These are phyloP conservation scores for Teratosphaeria nubilosa DNA, from an alignment of 2,329 filamentous ascomycete species.

Conservation along the genomic window DNA sequence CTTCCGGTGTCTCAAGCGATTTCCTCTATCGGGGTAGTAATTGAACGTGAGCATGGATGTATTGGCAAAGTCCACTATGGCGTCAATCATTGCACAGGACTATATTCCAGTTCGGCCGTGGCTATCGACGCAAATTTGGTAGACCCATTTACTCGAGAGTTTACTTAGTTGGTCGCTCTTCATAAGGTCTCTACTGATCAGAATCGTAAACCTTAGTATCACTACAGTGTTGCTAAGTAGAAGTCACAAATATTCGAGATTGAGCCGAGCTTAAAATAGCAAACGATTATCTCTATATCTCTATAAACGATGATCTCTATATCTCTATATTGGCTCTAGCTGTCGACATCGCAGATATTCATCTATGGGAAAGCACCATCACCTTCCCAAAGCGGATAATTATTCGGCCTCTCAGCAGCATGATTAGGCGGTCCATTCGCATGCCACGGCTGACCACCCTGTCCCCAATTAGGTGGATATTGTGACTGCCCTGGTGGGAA, in stretches of 20 bases:
- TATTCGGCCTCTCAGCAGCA: not conserved
- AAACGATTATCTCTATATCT: too few species aligned
- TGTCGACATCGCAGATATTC: not conserved
- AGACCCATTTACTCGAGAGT: too few species aligned
- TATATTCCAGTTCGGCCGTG: too few species aligned
- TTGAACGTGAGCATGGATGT: too few species aligned
- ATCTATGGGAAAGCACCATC: not conserved
- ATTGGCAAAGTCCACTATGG: too few species aligned
- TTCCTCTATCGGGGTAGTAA: too few species aligned
- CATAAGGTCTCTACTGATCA: too few species aligned
- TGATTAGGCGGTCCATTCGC: not conserved
- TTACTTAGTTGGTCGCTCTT: too few species aligned
- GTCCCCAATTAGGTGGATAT: not conserved
- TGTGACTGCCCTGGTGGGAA: not conserved
- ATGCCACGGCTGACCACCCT: not conserved
- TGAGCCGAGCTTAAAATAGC: not conserved
- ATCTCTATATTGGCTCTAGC: not conserved
- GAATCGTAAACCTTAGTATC: too few species aligned
- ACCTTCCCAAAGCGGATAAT: not conserved
- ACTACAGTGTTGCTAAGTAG: not conserved
- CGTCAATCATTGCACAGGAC: too few species aligned
- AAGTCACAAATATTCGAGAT: not conserved
- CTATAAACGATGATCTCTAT: too few species aligned
- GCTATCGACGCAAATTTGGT: too few species aligned
- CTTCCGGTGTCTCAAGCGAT: not conserved